Conservation (phyloP, 2,329 filamentous ascomycete species). For the Graphilbum fragrans region DNA sequence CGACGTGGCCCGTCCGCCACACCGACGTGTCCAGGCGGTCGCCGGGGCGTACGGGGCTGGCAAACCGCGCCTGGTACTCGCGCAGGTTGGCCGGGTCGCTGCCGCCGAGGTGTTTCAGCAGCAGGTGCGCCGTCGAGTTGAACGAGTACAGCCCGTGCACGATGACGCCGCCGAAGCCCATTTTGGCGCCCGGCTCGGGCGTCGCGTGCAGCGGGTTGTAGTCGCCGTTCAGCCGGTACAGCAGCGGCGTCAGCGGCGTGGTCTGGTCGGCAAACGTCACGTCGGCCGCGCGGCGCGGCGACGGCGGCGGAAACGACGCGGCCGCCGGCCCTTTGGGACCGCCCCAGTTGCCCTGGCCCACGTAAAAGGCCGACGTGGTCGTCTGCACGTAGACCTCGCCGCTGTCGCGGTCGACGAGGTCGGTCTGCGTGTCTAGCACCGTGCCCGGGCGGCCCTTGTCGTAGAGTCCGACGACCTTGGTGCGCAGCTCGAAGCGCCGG, state of each 20-base stretch:
- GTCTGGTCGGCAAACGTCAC: conserved; percentile 59
- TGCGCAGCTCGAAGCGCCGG: conserved; percentile 61
- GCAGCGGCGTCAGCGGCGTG: conserved; percentile 55
- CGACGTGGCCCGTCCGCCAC: conserved; percentile 70
- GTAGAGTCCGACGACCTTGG: conserved; percentile 73
- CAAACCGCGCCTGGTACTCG: conserved; percentile 83
- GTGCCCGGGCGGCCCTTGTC: conserved; percentile 80
- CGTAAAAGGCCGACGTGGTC: conserved; percentile 63
- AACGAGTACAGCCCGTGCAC: conserved; percentile 84
- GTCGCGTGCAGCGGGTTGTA: conserved; percentile 90
- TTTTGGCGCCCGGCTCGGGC: conserved; percentile 71
- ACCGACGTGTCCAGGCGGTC: conserved; percentile 72
- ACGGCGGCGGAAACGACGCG: conserved; percentile 66
- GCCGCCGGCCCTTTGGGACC: conserved; percentile 81
- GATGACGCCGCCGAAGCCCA: conserved; percentile 84
- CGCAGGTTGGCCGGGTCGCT: conserved; percentile 71
- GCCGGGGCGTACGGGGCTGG: conserved; percentile 70
- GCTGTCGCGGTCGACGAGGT: conserved; percentile 57
- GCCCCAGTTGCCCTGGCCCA: conserved; percentile 72
- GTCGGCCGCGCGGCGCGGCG: conserved; percentile 56
- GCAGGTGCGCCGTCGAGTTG: conserved; percentile 64
- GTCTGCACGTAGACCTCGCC: conserved; percentile 62
- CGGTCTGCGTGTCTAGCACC: conserved; percentile 68
- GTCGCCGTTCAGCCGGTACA: conserved; percentile 83
- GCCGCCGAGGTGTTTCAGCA: conserved; percentile 61